Evolutionary conservation across 2,329 filamentous ascomycete species (phyloP).

Genomic region (Botrytis byssoidea): DNA sequence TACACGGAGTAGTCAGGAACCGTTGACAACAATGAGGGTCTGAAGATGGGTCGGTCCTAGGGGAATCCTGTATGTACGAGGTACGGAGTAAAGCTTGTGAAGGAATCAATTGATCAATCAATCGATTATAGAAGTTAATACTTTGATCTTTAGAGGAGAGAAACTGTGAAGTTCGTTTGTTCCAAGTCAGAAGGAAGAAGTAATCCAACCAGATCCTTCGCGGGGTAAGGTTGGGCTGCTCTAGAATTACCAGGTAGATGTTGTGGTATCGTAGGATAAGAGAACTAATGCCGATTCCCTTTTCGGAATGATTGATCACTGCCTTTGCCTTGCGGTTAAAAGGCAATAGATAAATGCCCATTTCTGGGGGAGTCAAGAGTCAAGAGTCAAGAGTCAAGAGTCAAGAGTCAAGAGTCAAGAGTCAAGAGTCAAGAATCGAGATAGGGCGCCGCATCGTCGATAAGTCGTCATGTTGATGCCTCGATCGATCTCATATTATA

Average conservation of each 20-base stretch:
- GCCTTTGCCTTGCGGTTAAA: background rate
- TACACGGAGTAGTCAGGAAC: conserved; percentile 5
- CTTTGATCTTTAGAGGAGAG: background rate
- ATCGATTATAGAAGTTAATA: background rate
- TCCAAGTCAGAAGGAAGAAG: background rate
- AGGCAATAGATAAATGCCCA: background rate
- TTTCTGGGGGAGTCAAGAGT: background rate
- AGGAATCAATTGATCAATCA: background rate
- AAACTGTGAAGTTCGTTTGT: background rate
- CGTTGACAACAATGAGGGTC: background rate
- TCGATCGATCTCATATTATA: background rate
- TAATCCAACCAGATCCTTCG: background rate
- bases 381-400: background rate
- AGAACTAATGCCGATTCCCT: background rate
- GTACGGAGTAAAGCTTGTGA: background rate
- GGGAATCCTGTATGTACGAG: background rate
- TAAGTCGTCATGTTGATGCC: background rate
- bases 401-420: too few relatives aligned
- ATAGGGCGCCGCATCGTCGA: background rate
- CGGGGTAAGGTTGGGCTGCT: background rate
- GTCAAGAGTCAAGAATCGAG: background rate
- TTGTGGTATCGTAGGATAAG: background rate
- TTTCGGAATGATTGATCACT: background rate
- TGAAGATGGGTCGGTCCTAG: background rate
- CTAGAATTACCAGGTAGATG: background rate